Evolutionary conservation across 2,329 filamentous ascomycete genomes (phyloP).

Genomic region (Chlorencoelia australis): DNA sequence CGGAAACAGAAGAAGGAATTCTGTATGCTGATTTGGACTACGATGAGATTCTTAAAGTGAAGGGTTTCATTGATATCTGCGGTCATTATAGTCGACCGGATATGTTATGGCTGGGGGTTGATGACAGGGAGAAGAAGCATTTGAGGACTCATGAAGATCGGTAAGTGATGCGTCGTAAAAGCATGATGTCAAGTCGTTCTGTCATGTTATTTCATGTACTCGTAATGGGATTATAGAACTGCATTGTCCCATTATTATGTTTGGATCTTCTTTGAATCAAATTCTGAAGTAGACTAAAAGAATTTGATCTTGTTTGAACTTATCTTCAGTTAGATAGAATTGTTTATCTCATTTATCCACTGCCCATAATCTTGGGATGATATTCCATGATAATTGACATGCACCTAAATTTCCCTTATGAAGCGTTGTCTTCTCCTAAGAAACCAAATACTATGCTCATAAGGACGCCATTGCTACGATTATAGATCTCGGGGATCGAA

Average conservation of each 20-base stretch:
- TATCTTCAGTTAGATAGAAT: no score
- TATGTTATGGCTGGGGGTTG: conserved; percentile 17
- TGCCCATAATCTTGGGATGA: no score
- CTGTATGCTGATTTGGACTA: conserved; percentile 33
- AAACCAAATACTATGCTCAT: not conserved
- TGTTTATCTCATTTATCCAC: no score
- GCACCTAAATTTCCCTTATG: no score
- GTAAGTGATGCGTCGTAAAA: not conserved
- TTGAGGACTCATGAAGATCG: conserved; percentile 1
- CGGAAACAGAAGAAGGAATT: conserved; percentile 43
- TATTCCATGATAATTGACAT: no score
- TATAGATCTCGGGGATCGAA: conserved; percentile 1
- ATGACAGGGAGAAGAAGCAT: conserved; percentile 11
- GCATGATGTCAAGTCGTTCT: no score
- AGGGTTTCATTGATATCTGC: conserved; percentile 15
- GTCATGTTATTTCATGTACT: no score
- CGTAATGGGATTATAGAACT: no score
- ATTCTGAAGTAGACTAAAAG: no score
- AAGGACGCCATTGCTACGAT: not conserved
- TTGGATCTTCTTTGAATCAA: no score
- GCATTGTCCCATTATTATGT: no score
- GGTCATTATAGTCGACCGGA: conserved; percentile 17
- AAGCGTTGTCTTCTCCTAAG: not conserved
- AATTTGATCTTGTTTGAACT: no score
- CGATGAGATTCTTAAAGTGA: conserved; percentile 12